phyloP scores from a whole-genome alignment of 306 rosid genomes.

The Erythrophleum fordii region DNA sequence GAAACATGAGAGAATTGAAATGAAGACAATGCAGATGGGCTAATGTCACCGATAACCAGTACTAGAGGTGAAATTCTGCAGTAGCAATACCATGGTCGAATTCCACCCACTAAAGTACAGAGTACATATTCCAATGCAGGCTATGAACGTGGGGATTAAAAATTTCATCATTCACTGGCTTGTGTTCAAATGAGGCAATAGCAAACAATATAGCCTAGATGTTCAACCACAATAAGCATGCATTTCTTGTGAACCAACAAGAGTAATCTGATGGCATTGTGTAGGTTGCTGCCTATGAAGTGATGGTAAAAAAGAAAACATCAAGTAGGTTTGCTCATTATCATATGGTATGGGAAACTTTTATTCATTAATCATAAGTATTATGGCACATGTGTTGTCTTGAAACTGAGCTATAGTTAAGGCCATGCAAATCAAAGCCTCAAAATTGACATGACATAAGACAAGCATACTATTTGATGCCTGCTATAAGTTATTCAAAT shows the following conservation, averaged over 20 bases:
- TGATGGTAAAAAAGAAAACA: not conserved
- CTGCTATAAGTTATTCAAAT: not conserved
- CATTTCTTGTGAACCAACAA: not conserved
- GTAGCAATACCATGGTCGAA: conserved; percentile 4
- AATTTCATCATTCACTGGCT: not conserved
- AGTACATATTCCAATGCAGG: not conserved
- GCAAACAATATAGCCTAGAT: not conserved
- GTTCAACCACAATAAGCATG: not conserved
- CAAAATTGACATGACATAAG: not conserved
- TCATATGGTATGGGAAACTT: not conserved
- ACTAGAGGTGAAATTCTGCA: conserved; percentile 3
- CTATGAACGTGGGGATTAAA: not conserved
- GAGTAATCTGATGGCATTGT: not conserved
- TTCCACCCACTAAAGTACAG: conserved; percentile 5
- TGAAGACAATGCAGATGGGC: not conserved
- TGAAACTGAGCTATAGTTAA: not conserved
- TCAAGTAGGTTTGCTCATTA: not conserved
- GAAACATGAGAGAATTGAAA: not conserved
- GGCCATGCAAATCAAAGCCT: not conserved
- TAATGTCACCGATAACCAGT: not conserved
- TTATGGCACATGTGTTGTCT: not conserved
- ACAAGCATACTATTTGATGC: not conserved
- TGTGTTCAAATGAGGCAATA: not conserved
- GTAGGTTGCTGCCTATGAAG: not conserved
- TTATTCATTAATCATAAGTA: not conserved